Base-by-base conservation (phyloP, 2,329 filamentous ascomycete species). In the Colletotrichum tabaci region DNA sequence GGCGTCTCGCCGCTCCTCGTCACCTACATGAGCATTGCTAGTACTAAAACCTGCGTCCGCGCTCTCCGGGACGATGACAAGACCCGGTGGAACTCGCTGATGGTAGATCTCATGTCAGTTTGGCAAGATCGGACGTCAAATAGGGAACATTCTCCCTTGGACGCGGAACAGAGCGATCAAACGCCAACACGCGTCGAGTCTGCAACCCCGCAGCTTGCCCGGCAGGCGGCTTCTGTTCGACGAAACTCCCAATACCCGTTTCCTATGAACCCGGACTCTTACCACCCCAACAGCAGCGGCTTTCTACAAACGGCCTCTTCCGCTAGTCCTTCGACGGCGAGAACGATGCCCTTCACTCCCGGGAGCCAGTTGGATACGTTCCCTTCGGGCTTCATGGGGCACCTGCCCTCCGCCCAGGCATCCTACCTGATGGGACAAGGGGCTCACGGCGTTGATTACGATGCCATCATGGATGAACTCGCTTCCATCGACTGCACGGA, bases 391-490 rank as follows among this genome's bases (percentile, higher is more conserved):
- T 71, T 56, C 65, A 74, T 21, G 72, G 73, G 53, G 50, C 69
- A 62, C 60, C 16, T 55, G 63, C 52, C 58, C 66, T 72, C 66
- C 68, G 71, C 63, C 67, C 71, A 64, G 74, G 68, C 74, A 74
- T 53, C 77, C 80, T 66, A 77, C 72, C 62, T 71, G 66, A 74
- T 23, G 75, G 71, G 3, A 73, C 78, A 2, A 71, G 65, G 60
- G 40, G 42, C 70, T 50, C 70, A 62, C 21, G 70, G 66, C n/a
- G 61, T 87, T 5, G 86, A 88, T 71, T 87, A 88, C 74, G 86
- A 88, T 61, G 84, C 86, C 3, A 83, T 88, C n/a, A 77, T 88
- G 55, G 86, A 87, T 64, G 86, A 88, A 65, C 80, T 88, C 38
- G 84, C 84, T 21, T 85, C 85, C n/a, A 84, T 87, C 50, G 86